Evolutionary conservation across 1,139 yeast genomes (phyloP), one percentile per base, ranked within the genome.

Genomic region (Pichia sp.): DNA sequence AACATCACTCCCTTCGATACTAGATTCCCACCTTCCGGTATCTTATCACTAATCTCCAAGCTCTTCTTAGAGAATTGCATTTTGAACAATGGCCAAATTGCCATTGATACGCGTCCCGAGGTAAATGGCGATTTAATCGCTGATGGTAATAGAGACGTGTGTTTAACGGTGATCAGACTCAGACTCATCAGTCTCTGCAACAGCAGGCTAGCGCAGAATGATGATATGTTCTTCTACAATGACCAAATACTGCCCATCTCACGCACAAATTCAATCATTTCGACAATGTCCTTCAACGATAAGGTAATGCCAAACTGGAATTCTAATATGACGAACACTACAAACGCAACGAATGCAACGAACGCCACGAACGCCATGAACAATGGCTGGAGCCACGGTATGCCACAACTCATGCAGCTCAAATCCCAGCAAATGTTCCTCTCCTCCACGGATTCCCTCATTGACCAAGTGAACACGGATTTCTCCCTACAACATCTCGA

Each of bases 1-100:
- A 61, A 61, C 30, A 52, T 58, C 9, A 64, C 70, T 1, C 70
- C 70, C 0, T 65, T 65, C 45, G 63, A 62, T 44, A 56, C 58
- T 17, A 47, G 57, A 27, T 61, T 57, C 42, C 69, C 69, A 6
- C 69, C 69, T 5, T 55, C 66, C 6, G 70, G 70, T 5, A 53
- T 64, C 6, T 55, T 63, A 7, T 61, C 64, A 11, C 54, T 54
- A 31, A 63, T 65, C 1, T 52, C 68, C 2, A 63, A 61, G 38
- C 61, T 62, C 18, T 59, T 64, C 32, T 48, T 59, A 24, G 43
- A 40, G 28, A 37, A 32, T 25, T 10, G 3, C 27, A 5, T 12
- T 14, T 12, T 12, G 4, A 6, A 9, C 5, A 50, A 46, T 9
- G 49, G 45, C 28, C 38, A 45, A 3, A 42, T 62, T 18, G 55